Conservation (phyloP, 1,139 yeast genomes). For the Pichia sp. region DNA sequence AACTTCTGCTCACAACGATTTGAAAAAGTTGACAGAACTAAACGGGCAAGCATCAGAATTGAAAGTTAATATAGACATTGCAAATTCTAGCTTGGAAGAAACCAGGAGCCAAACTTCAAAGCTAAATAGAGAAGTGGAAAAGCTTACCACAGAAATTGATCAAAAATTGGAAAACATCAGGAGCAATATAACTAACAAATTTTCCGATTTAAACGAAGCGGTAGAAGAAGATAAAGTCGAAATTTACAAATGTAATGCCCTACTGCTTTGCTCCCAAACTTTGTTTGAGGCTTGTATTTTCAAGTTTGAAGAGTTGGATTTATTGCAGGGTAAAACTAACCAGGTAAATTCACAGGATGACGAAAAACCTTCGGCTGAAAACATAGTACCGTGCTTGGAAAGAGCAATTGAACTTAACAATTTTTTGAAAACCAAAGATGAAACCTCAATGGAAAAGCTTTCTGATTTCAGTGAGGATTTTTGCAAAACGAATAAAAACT, state of each 20-base stretch:
- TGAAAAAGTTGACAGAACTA: constrained; percentile 8
- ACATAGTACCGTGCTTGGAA: constrained; percentile 21
- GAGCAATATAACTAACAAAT: constrained; percentile 19
- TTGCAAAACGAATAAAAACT: no score
- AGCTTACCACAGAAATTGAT: background rate
- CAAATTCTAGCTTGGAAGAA: background rate
- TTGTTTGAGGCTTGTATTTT: constrained; percentile 27
- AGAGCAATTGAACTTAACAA: constrained; percentile 18
- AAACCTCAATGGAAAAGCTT: background rate
- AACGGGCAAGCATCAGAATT: constrained; percentile 1
- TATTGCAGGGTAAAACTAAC: background rate
- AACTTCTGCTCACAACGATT: constrained; percentile 11
- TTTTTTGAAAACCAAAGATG: constrained; percentile 9
- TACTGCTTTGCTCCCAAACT: constrained; percentile 25
- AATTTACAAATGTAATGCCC: constrained; percentile 25
- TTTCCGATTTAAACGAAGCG: constrained; percentile 11
- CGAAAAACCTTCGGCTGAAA: background rate
- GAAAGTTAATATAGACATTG: background rate
- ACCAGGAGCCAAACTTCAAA: background rate
- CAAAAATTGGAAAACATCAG: constrained; percentile 19
- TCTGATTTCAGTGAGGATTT: no score
- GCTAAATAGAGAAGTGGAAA: background rate
- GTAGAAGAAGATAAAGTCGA: constrained; percentile 22
- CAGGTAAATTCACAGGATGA: background rate
- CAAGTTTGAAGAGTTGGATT: constrained; percentile 24